These are phyloP conservation scores for Tolypocladium tropicale DNA, from an alignment of 2,329 filamentous ascomycete genomes.

Conservation along the genomic window DNA sequence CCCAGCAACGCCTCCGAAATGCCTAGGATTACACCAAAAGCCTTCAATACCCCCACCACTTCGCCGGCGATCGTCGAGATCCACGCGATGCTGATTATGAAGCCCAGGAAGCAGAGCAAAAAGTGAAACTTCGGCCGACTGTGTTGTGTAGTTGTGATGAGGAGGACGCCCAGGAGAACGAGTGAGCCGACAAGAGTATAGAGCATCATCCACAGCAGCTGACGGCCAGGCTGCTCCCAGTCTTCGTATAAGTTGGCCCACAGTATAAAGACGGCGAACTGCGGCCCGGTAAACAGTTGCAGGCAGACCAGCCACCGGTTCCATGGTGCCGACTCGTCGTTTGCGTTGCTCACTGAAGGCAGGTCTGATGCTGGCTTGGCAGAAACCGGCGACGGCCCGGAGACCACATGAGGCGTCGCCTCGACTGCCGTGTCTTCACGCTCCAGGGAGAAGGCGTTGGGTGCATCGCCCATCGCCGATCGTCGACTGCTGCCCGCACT, in stretches of 20 bases:
- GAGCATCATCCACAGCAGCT: conserved; percentile 47
- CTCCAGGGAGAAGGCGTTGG: conserved; percentile 9
- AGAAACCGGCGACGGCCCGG: not conserved
- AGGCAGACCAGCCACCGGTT: conserved; percentile 82
- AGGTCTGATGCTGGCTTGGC: conserved; percentile 21
- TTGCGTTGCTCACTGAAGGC: conserved; percentile 19
- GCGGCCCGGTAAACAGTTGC: conserved; percentile 77
- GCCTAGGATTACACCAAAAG: conserved; percentile 79
- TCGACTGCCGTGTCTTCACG: conserved; percentile 10
- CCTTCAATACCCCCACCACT: conserved; percentile 90
- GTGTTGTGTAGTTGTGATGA: conserved; percentile 57
- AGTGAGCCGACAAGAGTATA: conserved; percentile 61
- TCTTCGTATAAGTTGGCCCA: conserved; percentile 60
- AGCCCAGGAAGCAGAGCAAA: conserved; percentile 78
- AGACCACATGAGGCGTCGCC: not conserved
- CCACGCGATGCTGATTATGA: conserved; percentile 87
- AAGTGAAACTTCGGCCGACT: conserved; percentile 64
- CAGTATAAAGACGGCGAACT: conserved; percentile 69
- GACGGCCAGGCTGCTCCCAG: conserved; percentile 36
- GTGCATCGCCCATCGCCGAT: conserved; percentile 3
- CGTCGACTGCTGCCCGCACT: conserved; percentile 14
- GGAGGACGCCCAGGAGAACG: conserved; percentile 53
- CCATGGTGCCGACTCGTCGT: conserved; percentile 52
- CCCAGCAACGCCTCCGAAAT: conserved; percentile 94
- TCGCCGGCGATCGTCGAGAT: conserved; percentile 93